phyloP scores from a whole-genome alignment of 768 basidiomycete species.

The Kwoniella mangroviensis region DNA sequence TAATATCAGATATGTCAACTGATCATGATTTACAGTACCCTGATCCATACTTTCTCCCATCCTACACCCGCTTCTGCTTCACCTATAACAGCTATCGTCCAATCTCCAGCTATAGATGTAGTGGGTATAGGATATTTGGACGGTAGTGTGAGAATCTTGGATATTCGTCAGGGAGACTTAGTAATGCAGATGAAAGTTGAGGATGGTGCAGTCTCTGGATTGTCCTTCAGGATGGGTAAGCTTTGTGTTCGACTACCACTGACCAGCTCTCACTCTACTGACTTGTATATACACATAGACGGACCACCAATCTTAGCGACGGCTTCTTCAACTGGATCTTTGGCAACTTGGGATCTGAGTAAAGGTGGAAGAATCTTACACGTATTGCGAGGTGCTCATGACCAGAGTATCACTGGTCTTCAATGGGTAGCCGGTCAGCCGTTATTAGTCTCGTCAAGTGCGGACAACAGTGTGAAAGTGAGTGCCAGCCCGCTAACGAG shows the following conservation, averaged over 20 bases:
- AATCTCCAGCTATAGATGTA: constrained; percentile 95
- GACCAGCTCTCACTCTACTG: not conserved
- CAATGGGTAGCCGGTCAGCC: constrained; percentile 96
- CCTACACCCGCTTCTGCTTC: constrained; percentile 60
- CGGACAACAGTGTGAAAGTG: constrained; percentile 95
- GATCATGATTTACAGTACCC: constrained; percentile 63
- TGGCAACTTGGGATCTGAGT: constrained; percentile 92
- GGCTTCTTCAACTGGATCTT: constrained; percentile 80
- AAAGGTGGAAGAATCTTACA: constrained; percentile 80
- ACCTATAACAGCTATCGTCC: constrained; percentile 77
- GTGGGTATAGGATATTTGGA: constrained; percentile 89
- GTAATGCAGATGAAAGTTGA: constrained; percentile 90
- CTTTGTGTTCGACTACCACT: constrained; percentile 22
- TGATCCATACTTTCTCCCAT: constrained; percentile 77
- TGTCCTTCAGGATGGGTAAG: constrained; percentile 85
- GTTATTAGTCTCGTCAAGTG: constrained; percentile 82
- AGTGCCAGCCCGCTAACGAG: constrained; percentile 6
- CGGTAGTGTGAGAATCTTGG: constrained; percentile 85
- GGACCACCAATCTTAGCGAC: constrained; percentile 86
- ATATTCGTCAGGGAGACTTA: constrained; percentile 85
- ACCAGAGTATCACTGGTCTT: constrained; percentile 76
- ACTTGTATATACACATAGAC: constrained; percentile 61
- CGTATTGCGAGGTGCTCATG: constrained; percentile 85
- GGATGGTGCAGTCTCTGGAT: constrained; percentile 72
- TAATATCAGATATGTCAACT: not conserved